A percentile compares a stretch with the other conserved stretches of the same genome.
phyloP scores from a whole-genome alignment of 345 rosid species.

The Boechera stricta region DNA sequence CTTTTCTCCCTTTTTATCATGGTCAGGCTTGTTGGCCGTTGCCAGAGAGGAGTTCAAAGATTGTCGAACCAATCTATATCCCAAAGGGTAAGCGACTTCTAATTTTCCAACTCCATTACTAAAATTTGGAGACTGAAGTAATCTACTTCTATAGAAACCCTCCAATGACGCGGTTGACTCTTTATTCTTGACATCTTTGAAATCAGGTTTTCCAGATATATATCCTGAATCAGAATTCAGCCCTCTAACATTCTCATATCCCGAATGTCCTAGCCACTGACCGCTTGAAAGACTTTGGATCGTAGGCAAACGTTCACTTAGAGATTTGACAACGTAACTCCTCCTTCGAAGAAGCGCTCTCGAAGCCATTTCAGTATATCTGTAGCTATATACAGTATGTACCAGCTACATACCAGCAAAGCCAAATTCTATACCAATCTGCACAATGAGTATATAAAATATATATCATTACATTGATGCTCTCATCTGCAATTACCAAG shows the following conservation, averaged over 20 bases:
- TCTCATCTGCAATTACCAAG: neutral
- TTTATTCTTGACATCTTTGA: slow-evolving; percentile 44
- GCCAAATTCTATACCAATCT: slow-evolving; percentile 37
- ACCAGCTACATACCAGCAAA: slow-evolving; percentile 32
- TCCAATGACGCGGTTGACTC: slow-evolving; percentile 9
- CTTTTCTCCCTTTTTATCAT: slow-evolving; percentile 53
- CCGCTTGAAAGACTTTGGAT: slow-evolving; percentile 50
- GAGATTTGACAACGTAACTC: slow-evolving; percentile 48
- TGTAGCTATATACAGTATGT: slow-evolving; percentile 31
- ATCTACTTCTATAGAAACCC: slow-evolving; percentile 37
- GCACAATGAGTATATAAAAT: slow-evolving; percentile 28
- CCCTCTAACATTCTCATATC: slow-evolving; percentile 35
- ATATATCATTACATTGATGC: slow-evolving; percentile 3
- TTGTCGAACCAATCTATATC: slow-evolving; percentile 49
- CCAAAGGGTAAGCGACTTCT: slow-evolving; percentile 47
- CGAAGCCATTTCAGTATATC: slow-evolving; percentile 61
- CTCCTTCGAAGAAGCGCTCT: slow-evolving; percentile 65
- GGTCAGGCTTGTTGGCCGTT: slow-evolving; percentile 60
- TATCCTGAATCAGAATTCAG: slow-evolving; percentile 35
- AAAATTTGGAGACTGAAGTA: slow-evolving; percentile 40
- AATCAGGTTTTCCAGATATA: slow-evolving; percentile 38
- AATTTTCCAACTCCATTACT: slow-evolving; percentile 51
- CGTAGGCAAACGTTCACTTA: slow-evolving; percentile 48
- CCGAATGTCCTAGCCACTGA: slow-evolving; percentile 44
- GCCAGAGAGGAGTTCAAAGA: slow-evolving; percentile 62